Percentiles rank a stretch among this genome's conserved stretches.
phyloP scores from a whole-genome alignment of 2,329 filamentous ascomycete genomes.

The Hymenoscyphus salicellus region DNA sequence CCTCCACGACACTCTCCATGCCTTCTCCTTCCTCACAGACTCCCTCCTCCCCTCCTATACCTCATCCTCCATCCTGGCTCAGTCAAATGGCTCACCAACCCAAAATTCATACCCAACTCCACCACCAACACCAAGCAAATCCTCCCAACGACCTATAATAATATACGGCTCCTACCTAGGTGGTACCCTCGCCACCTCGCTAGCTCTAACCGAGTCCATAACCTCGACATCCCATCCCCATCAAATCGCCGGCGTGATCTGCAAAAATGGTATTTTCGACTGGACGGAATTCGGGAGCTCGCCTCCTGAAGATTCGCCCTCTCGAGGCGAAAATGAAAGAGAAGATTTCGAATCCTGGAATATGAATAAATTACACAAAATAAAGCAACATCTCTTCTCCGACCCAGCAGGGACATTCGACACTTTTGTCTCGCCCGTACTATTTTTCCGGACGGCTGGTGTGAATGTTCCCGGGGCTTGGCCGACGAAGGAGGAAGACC shows the following conservation, averaged over 20 bases:
- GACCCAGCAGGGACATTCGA: conserved; percentile 54
- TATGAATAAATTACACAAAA: conserved; percentile 25
- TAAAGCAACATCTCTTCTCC: conserved; percentile 48
- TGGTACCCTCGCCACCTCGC: conserved; percentile 53
- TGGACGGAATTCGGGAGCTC: conserved; percentile 59
- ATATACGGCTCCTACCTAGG: conserved; percentile 59
- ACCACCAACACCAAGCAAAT: conserved; percentile 3
- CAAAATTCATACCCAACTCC: background rate
- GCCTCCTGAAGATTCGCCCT: background rate
- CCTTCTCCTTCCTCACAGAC: conserved; percentile 41
- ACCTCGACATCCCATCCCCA: conserved; percentile 38
- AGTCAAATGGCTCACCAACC: background rate
- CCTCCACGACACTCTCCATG: conserved; percentile 54
- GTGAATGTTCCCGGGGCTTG: conserved; percentile 26
- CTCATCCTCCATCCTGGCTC: background rate
- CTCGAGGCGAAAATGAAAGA: background rate
- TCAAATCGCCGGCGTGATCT: conserved; percentile 50
- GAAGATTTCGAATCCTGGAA: conserved; percentile 19
- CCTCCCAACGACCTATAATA: conserved; percentile 26
- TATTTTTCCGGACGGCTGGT: conserved; percentile 57
- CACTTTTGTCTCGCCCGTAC: conserved; percentile 54
- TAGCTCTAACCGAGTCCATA: conserved; percentile 55
- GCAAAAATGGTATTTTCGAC: conserved; percentile 61
- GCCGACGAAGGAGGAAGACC: conserved; percentile 8
- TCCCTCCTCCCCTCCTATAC: conserved; percentile 19